phyloP scores from a whole-genome alignment of 371 early-diverging fungal genomes.

The Syncephalastrum monosporum region DNA sequence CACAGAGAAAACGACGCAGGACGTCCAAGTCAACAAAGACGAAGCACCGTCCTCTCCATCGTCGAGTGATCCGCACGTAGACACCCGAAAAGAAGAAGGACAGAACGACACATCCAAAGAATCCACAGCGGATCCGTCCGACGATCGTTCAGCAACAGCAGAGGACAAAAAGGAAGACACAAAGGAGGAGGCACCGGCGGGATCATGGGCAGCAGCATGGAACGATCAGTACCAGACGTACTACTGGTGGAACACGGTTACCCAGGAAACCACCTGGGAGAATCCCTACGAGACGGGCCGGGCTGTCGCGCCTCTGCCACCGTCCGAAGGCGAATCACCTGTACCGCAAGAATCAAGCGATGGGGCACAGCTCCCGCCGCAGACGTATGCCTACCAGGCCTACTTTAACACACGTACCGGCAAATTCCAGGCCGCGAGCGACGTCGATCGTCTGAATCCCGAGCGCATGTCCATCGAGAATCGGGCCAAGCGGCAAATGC shows the following conservation, averaged over 20 bases:
- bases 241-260: conserved; percentile 64
- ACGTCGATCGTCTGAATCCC: conserved; percentile 38
- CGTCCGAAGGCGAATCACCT: conserved; percentile 10
- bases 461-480: conserved; percentile 34
- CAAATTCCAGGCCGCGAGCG: conserved; percentile 42
- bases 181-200: conserved; percentile 2
- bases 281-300: conserved; percentile 22
- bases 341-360: conserved; percentile 1
- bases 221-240: conserved; percentile 50
- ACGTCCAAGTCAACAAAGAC: no score
- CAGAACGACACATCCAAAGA: not conserved
- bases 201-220: conserved; percentile 55
- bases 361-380: not conserved
- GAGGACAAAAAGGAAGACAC: conserved; percentile 1
- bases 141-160: no score
- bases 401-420: conserved; percentile 55
- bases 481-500: conserved; percentile 47
- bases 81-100: not conserved
- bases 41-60: no score
- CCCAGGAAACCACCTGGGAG: conserved; percentile 61
- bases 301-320: conserved; percentile 5
- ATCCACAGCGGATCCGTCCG: no score
- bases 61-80: not conserved
- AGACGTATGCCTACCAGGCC: conserved; percentile 39
- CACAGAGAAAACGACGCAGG: no score